A percentile compares a stretch with the other conserved stretches of the same genome.
Evolutionary conservation across 225 moss, liverwort and hornwort species (phyloP).

Genomic region (Polytrichum formosum): DNA sequence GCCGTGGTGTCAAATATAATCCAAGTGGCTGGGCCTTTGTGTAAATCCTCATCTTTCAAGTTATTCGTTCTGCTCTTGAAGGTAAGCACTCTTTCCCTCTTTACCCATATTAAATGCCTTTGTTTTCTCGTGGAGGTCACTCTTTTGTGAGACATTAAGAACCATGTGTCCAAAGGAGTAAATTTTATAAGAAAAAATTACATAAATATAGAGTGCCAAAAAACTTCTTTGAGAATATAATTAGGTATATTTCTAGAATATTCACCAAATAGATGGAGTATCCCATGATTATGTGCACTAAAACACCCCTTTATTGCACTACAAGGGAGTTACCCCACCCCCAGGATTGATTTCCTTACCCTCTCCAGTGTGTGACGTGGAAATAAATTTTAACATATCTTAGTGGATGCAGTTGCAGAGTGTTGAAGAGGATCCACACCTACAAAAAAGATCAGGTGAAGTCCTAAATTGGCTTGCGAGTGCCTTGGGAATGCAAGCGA

Average conservation of each 20-base stretch:
- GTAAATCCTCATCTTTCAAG: constrained; percentile 64
- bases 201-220: too few relatives aligned
- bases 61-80: constrained; percentile 71
- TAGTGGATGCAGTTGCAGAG: constrained; percentile 68
- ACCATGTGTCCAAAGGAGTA: too few relatives aligned
- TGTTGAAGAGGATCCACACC: constrained; percentile 52
- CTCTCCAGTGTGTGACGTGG: not conserved
- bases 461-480: constrained; percentile 47
- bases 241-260: too few relatives aligned
- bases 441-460: constrained; percentile 54
- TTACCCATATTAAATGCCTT: not conserved
- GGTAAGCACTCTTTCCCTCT: constrained; percentile 17
- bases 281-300: too few relatives aligned
- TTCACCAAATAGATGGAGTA: too few relatives aligned
- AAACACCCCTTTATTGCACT: not conserved
- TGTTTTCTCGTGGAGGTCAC: not conserved
- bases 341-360: too few relatives aligned
- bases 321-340: too few relatives aligned
- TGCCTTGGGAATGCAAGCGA: constrained; percentile 41
- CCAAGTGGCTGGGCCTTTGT: constrained; percentile 49
- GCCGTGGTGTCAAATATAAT: constrained; percentile 74
- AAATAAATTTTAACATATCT: not conserved
- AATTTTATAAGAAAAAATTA: too few relatives aligned
- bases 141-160: too few relatives aligned
- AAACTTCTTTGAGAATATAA: too few relatives aligned